phyloP scores from a whole-genome alignment of 2,329 filamentous ascomycete species.

The Phialemonium atrogriseum region DNA sequence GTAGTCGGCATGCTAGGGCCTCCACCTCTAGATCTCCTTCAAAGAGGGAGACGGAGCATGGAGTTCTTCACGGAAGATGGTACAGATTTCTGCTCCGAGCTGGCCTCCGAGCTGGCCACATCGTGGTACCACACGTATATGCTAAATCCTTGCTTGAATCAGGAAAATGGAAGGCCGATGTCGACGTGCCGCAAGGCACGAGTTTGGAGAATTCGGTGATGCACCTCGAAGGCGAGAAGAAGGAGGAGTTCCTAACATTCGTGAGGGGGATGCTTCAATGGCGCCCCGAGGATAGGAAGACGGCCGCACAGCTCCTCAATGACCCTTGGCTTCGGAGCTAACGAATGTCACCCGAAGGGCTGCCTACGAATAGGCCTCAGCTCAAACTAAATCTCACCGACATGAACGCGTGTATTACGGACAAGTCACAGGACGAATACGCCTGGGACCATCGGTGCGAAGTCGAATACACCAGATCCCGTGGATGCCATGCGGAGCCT shows the following conservation, averaged over 20 bases:
- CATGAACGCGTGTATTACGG: too few species aligned
- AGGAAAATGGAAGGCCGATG: too few species aligned
- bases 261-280: conserved; percentile 8
- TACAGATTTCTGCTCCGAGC: background rate
- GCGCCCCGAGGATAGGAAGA: conserved; percentile 8
- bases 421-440: too few species aligned
- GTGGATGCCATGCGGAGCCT: too few species aligned
- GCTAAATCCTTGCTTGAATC: too few species aligned
- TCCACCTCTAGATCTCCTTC: conserved; percentile 25
- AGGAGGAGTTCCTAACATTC: conserved; percentile 6
- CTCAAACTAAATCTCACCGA: too few species aligned
- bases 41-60: conserved; percentile 1
- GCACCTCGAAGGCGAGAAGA: conserved; percentile 3
- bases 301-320: conserved; percentile 6
- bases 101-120: too few species aligned
- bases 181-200: background rate
- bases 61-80: conserved; percentile 7
- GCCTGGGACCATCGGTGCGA: too few species aligned
- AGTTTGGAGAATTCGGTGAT: conserved; percentile 2
- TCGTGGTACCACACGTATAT: too few species aligned
- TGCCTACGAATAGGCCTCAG: too few species aligned
- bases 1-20: conserved; percentile 36
- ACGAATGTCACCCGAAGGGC: too few species aligned
- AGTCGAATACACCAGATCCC: too few species aligned
- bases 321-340: conserved; percentile 9